Percentiles rank a stretch among this genome's conserved stretches.
Conservation (phyloP, 495 filamentous ascomycete genomes). For the Bryoglossum gracile region DNA sequence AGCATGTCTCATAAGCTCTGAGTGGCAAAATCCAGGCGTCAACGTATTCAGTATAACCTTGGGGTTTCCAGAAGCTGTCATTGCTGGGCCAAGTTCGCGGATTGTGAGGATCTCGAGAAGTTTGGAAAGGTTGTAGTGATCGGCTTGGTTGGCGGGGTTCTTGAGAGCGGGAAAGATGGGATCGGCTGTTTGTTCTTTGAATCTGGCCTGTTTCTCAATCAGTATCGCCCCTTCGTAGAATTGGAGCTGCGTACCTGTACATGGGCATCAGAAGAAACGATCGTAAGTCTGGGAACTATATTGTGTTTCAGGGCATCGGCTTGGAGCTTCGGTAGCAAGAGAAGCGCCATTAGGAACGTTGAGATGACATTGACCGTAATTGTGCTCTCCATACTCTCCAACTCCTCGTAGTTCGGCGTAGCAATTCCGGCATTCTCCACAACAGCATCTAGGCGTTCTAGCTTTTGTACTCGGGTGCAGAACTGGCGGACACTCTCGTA, state of each 20-base stretch:
- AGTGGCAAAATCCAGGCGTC: conserved; percentile 26
- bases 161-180: conserved; percentile 11
- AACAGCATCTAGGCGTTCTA: conserved; percentile 34
- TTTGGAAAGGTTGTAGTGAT: conserved; percentile 42
- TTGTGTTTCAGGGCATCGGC: conserved; percentile 18
- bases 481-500: conserved; percentile 36
- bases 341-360: conserved; percentile 39
- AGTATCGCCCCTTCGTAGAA: not conserved
- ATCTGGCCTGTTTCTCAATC: conserved; percentile 3
- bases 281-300: conserved; percentile 11
- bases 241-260: conserved; percentile 7
- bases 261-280: conserved; percentile 27
- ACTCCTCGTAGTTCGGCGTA: conserved; percentile 12
- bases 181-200: conserved; percentile 5
- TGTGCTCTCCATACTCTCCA: conserved; percentile 25
- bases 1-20: conserved; percentile 16
- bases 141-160: conserved; percentile 3
- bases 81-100: conserved; percentile 35
- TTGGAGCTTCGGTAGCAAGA: conserved; percentile 30
- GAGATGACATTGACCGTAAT: conserved; percentile 42
- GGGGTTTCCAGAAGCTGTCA: conserved; percentile 17
- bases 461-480: conserved; percentile 20
- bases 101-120: conserved; percentile 43
- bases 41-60: conserved; percentile 45
- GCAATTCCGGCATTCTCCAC: conserved; percentile 37